Conservation (phyloP, 2,329 filamentous ascomycete species). For the Blumeria hordei region DNA sequence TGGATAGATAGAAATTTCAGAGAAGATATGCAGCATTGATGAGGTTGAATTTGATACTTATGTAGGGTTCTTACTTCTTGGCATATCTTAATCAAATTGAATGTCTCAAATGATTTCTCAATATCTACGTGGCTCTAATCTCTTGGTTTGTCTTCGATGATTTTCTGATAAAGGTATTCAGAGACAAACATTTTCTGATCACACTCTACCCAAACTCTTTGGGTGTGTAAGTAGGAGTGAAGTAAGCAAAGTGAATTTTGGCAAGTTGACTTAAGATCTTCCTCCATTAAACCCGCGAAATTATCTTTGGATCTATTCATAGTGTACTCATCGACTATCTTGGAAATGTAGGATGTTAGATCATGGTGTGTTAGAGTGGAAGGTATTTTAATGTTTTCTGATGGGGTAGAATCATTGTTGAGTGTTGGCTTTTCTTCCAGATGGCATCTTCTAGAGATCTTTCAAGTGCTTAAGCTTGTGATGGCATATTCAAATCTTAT, state of each 20-base stretch:
- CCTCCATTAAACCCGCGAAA: neutral
- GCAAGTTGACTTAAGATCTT: neutral
- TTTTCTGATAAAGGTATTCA: neutral
- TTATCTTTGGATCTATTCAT: neutral
- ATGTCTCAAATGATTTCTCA: neutral
- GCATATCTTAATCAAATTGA: neutral
- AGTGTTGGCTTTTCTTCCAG: neutral
- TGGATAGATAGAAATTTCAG: neutral
- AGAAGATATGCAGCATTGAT: neutral
- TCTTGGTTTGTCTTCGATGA: neutral
- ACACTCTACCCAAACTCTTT: neutral
- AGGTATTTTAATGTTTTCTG: neutral
- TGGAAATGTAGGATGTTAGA: neutral
- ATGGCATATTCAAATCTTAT: neutral
- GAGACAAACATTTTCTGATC: neutral
- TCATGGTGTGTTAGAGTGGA: neutral
- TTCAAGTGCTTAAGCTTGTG: neutral
- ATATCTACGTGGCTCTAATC: neutral
- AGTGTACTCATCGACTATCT: neutral
- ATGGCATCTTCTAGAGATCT: neutral
- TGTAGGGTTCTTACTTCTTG: neutral
- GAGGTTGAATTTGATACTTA: neutral
- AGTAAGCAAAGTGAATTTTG: neutral
- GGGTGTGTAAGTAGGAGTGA: neutral
- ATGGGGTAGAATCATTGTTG: neutral